Evolutionary conservation across 2,329 filamentous ascomycete species (phyloP).

Genomic region (Lithohypha guttulata): DNA sequence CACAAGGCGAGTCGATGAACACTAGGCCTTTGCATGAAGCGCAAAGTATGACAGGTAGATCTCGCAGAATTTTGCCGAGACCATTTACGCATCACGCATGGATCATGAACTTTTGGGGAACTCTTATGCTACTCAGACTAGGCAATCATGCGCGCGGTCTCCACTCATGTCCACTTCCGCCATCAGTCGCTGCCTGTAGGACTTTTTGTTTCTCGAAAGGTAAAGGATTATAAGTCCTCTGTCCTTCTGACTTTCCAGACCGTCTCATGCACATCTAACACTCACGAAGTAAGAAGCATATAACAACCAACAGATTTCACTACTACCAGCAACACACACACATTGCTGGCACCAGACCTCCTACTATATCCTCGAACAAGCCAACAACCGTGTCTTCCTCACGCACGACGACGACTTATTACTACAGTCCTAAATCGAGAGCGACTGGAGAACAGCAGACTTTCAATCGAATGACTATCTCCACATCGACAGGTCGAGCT

Average conservation of each 20-base stretch:
- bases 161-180: no score
- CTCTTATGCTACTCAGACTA: no score
- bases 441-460: neutral
- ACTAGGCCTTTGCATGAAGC: no score
- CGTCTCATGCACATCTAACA: neutral
- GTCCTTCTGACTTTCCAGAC: no score
- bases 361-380: neutral
- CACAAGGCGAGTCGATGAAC: neutral
- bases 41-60: no score
- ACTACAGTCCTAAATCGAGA: slow-evolving; percentile 3
- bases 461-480: slow-evolving; percentile 4
- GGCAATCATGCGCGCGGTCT: no score
- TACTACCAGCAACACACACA: neutral
- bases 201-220: no score
- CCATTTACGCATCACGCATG: no score
- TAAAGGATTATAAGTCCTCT: no score
- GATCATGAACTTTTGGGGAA: no score
- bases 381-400: slow-evolving; percentile 5
- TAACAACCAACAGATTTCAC: neutral
- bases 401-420: slow-evolving; percentile 5
- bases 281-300: neutral
- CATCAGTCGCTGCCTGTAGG: no score
- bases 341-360: neutral
- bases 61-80: no score
- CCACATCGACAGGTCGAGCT: neutral